Percentiles rank a stretch among this genome's conserved stretches.
Evolutionary conservation across 1,139 yeast species (phyloP).

Genomic region (Sugiyamaella sp.): DNA sequence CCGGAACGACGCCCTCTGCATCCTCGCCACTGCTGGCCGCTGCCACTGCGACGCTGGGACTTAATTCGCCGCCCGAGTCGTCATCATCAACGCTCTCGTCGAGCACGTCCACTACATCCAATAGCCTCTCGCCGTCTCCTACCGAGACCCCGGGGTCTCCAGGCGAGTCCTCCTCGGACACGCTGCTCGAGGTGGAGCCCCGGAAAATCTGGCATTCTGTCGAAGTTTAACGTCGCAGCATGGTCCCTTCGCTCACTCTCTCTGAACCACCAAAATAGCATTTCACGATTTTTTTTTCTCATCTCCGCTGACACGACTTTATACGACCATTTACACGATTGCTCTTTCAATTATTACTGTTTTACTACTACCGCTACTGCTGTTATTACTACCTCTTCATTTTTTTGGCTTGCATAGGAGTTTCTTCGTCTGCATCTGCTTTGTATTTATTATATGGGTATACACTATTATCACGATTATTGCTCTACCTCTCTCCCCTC

Average conservation of each 20-base stretch:
- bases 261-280: neutral
- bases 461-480: slow-evolving; percentile 6
- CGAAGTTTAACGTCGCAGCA: slow-evolving; percentile 14
- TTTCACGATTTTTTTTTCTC: neutral
- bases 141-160: slow-evolving; percentile 13
- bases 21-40: slow-evolving; percentile 12
- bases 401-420: slow-evolving; percentile 18
- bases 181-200: slow-evolving; percentile 14
- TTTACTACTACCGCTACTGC: neutral
- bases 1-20: too few relatives aligned
- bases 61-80: slow-evolving; percentile 13
- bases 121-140: slow-evolving; percentile 10
- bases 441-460: slow-evolving; percentile 16
- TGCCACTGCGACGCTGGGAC: slow-evolving; percentile 1
- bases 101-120: slow-evolving; percentile 5
- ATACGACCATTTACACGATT: neutral
- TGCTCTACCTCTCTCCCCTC: neutral
- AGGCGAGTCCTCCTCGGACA: slow-evolving; percentile 17
- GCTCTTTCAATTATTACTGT: neutral
- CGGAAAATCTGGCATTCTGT: slow-evolving; percentile 20
- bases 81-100: slow-evolving; percentile 15
- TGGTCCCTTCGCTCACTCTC: neutral
- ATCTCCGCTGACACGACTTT: neutral
- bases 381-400: neutral
- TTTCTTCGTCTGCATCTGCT: slow-evolving; percentile 6